These are phyloP conservation scores for Glonium stellatum DNA, from an alignment of 495 filamentous ascomycete species.

Conservation along the genomic window DNA sequence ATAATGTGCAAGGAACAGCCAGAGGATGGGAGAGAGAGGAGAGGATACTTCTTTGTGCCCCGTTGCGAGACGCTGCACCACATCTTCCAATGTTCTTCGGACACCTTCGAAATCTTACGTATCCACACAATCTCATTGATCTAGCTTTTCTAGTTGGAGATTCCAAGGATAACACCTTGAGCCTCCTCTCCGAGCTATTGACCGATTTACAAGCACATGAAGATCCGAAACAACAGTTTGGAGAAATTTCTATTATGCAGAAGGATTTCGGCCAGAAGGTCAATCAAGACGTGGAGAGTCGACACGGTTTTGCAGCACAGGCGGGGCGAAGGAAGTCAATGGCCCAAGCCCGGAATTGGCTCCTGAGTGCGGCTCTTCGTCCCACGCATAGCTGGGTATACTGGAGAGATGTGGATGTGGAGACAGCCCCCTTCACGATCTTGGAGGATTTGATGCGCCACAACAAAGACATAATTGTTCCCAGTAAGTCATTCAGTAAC, in stretches of 20 bases:
- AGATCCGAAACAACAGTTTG: constrained; percentile 75
- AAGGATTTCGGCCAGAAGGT: constrained; percentile 99
- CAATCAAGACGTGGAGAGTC: constrained; percentile 93
- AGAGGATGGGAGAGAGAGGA: constrained; percentile 93
- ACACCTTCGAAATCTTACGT: constrained; percentile 92
- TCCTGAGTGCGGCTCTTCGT: constrained; percentile 84
- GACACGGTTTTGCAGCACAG: constrained; percentile 96
- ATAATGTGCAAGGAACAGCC: constrained; percentile 78
- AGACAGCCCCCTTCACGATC: constrained; percentile 93
- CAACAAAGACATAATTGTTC: constrained; percentile 97
- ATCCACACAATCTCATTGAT: constrained; percentile 93
- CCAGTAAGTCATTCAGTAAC: constrained; percentile 61
- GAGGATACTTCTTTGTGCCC: constrained; percentile 90
- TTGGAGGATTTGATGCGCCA: constrained; percentile 98
- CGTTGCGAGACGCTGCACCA: constrained; percentile 83
- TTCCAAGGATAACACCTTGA: constrained; percentile 86
- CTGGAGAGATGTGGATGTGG: constrained; percentile 97
- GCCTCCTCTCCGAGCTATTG: constrained; percentile 63
- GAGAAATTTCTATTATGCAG: constrained; percentile 95
- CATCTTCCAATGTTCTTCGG: constrained; percentile 98
- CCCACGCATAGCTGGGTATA: constrained; percentile 99
- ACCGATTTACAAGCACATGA: constrained; percentile 71
- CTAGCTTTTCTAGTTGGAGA: constrained; percentile 96
- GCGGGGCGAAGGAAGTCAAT: constrained; percentile 90
- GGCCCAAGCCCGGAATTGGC: constrained; percentile 97